A percentile compares a stretch with the other conserved stretches of the same genome.
Evolutionary conservation across 805 yeast genomes (phyloP).

Genomic region (Metschnikowia koreensis): DNA sequence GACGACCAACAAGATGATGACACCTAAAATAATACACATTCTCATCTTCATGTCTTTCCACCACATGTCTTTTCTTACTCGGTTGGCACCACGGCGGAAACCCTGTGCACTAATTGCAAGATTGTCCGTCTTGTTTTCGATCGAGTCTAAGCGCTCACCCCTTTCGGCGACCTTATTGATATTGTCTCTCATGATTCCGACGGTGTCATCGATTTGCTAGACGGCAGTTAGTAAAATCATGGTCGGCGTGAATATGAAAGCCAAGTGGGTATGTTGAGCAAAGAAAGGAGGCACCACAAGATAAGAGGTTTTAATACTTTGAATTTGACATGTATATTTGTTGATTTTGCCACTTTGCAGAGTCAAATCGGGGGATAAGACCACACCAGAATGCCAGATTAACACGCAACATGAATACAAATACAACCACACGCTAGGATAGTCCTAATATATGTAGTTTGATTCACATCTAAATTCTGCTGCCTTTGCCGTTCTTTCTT

Average conservation of each 20-base stretch:
- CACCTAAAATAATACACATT: conserved; percentile 77
- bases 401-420: not conserved
- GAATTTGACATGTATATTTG: too few relatives aligned
- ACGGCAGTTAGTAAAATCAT: conserved; percentile 25
- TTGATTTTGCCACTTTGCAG: too few relatives aligned
- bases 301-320: not conserved
- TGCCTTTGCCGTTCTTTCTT: not conserved
- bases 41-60: conserved; percentile 97
- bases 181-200: conserved; percentile 96
- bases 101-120: conserved; percentile 91
- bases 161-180: conserved; percentile 92
- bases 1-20: conserved; percentile 73
- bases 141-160: conserved; percentile 89
- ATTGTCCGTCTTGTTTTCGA: conserved; percentile 91
- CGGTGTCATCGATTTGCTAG: conserved; percentile 89
- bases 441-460: too few relatives aligned
- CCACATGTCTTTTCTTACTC: conserved; percentile 99
- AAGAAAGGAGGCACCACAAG: not conserved
- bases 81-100: conserved; percentile 93
- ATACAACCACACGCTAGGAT: not conserved
- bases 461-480: not conserved
- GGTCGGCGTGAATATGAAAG: too few relatives aligned
- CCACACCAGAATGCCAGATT: too few relatives aligned
- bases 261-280: too few relatives aligned
- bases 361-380: too few relatives aligned